Evolutionary conservation across 495 filamentous ascomycete genomes (phyloP), one percentile per base, ranked within the genome.

Genomic region (Podospora fimiseda): DNA sequence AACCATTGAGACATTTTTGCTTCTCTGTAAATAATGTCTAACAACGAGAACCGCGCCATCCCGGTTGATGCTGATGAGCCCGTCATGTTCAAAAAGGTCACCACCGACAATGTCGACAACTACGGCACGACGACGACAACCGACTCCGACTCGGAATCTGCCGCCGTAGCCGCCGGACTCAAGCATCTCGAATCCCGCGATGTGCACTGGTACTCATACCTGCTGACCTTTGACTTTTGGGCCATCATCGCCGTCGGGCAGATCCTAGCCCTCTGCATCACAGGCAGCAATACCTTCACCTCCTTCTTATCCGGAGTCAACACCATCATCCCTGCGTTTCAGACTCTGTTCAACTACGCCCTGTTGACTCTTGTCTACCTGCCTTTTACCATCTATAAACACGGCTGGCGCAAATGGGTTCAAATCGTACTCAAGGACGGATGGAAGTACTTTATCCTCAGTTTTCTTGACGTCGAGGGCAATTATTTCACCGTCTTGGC

Each of bases 401-500:
- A 92, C 65, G 93, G 93, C 22, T 72, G 80, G 60, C 85, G 83
- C 62, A 78, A 79, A 59, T 95, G 85, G 76, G 60, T 76, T 50
- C 63, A 69, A 38, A 62, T 95, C 45, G 56, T 90, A 16, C 65
- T 70, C 41, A 77, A 74, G 50, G 82, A 90, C 65, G 87, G 91
- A 36, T 97, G 93, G 93, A 89, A 89, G 70, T 98, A 96, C 66
- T 79, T 94, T 61, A 88, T 97, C 62, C 80, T 98, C 37, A 81
- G 85, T 23, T 95, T 96, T 73, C 79, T 90, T 39, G 93, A 98
- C 62, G 93, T 97, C 43, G 80, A 96, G 72, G 93, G 93, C 40
- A 98, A 98, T 71, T 98, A 96, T 76, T 96, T 97, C 69, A 86
- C 87, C 56, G 93, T 98, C 42, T 80, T 96, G 20, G 93, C 90